Conservation (phyloP, 2,329 filamentous ascomycete genomes). For the Hymenoscyphus occultus region DNA sequence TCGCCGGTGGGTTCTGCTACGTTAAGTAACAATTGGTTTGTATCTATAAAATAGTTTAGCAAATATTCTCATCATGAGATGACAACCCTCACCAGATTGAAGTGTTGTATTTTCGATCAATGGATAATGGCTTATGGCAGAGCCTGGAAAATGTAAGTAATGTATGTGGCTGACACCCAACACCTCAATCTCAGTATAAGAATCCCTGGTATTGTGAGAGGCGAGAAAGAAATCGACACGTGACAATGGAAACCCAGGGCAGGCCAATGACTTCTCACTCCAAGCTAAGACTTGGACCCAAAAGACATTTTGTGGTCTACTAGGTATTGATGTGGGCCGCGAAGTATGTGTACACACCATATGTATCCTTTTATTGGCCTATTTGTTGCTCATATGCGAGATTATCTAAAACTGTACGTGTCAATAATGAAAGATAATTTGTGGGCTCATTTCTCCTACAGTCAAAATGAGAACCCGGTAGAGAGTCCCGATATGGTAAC, state of each 20-base stretch:
- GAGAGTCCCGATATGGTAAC: background rate
- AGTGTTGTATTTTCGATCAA: background rate
- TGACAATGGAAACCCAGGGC: too few relatives aligned
- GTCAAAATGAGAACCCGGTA: background rate
- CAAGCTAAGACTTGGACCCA: too few relatives aligned
- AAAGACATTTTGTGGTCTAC: too few relatives aligned
- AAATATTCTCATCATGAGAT: background rate
- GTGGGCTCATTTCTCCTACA: background rate
- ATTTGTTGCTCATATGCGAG: background rate
- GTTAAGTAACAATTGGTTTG: background rate
- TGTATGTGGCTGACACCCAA: too few relatives aligned
- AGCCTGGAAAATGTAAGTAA: background rate
- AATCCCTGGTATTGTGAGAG: too few relatives aligned
- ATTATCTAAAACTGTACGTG: background rate
- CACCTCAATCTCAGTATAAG: too few relatives aligned
- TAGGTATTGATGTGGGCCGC: too few relatives aligned
- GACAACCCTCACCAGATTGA: background rate
- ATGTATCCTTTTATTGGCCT: background rate
- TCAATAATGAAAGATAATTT: background rate
- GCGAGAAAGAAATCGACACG: too few relatives aligned
- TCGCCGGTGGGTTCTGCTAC: background rate
- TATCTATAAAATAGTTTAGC: background rate
- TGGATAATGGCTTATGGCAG: background rate
- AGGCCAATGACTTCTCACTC: too few relatives aligned
- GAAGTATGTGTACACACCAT: background rate